Conservation (phyloP, 2,329 filamentous ascomycete species). For the Colletotrichum tropicale region DNA sequence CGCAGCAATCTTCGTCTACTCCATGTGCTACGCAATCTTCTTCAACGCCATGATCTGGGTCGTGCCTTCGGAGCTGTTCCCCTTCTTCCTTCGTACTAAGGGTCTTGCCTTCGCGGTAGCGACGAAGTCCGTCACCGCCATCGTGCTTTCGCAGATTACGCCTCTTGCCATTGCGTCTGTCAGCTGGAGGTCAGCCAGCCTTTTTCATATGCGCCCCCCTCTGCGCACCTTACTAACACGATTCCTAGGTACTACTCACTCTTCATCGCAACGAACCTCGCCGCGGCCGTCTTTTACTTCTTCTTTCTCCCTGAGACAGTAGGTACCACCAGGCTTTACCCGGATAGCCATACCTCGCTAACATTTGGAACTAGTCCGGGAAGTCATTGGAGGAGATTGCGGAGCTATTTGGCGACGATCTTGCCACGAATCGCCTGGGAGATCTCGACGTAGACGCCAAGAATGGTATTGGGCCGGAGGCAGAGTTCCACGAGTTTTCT, state of each 20-base stretch:
- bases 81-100: conserved; percentile 25
- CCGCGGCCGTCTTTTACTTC: conserved; percentile 35
- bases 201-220: background rate
- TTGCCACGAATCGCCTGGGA: background rate
- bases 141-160: conserved; percentile 34
- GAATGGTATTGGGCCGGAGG: background rate
- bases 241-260: conserved; percentile 32
- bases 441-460: conserved; percentile 9
- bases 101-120: conserved; percentile 35
- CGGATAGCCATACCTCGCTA: background rate
- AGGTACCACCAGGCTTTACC: background rate
- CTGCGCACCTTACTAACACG: accelerated
- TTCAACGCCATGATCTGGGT: conserved; percentile 41
- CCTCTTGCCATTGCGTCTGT: conserved; percentile 38
- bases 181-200: conserved; percentile 32
- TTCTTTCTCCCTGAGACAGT: conserved; percentile 27
- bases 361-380: background rate
- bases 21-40: conserved; percentile 36
- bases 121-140: conserved; percentile 29
- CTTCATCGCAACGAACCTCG: conserved; percentile 35
- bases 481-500: background rate
- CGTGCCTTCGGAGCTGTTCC: conserved; percentile 36
- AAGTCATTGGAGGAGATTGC: conserved; percentile 28
- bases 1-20: conserved; percentile 42
- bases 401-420: conserved; percentile 27